These are phyloP conservation scores for Phialophora chinensis DNA, from an alignment of 2,329 filamentous ascomycete genomes.

Conservation along the genomic window DNA sequence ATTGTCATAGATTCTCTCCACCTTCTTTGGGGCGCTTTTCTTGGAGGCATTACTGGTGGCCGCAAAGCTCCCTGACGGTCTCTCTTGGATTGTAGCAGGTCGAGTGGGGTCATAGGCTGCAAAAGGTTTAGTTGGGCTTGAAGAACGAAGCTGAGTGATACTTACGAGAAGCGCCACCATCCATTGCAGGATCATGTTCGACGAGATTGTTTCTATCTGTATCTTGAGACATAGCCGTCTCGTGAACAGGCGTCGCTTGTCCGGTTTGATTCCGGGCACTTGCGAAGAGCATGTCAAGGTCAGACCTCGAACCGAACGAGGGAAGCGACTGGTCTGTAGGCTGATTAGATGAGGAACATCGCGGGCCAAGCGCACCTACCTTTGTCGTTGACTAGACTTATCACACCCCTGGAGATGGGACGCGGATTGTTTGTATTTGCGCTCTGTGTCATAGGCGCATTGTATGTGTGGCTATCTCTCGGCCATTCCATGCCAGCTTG, in stretches of 20 bases:
- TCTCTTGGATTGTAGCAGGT: conserved; percentile 27
- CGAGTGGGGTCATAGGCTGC: conserved; percentile 34
- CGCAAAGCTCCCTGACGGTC: conserved; percentile 14
- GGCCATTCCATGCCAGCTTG: conserved; percentile 18
- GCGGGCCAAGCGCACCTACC: conserved; percentile 14
- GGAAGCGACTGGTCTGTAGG: conserved; percentile 30
- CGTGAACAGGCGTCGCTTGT: neutral
- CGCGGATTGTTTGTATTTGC: conserved; percentile 15
- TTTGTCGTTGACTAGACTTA: conserved; percentile 16
- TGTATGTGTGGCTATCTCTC: conserved; percentile 18
- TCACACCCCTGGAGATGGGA: conserved; percentile 4
- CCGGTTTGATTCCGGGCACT: conserved; percentile 23
- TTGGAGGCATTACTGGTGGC: conserved; percentile 6
- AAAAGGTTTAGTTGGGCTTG: conserved; percentile 8
- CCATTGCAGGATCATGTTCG: conserved; percentile 14
- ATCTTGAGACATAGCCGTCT: neutral
- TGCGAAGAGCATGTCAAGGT: conserved; percentile 33
- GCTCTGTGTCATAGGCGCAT: conserved; percentile 8
- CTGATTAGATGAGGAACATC: conserved; percentile 16
- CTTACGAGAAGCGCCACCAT: conserved; percentile 33
- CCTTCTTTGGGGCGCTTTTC: conserved; percentile 4
- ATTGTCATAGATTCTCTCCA: conserved; percentile 32
- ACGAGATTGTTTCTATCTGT: neutral
- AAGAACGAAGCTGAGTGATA: neutral
- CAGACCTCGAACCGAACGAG: conserved; percentile 34